Conservation (phyloP, 2,329 filamentous ascomycete genomes). For the Colletotrichum aenigma region DNA sequence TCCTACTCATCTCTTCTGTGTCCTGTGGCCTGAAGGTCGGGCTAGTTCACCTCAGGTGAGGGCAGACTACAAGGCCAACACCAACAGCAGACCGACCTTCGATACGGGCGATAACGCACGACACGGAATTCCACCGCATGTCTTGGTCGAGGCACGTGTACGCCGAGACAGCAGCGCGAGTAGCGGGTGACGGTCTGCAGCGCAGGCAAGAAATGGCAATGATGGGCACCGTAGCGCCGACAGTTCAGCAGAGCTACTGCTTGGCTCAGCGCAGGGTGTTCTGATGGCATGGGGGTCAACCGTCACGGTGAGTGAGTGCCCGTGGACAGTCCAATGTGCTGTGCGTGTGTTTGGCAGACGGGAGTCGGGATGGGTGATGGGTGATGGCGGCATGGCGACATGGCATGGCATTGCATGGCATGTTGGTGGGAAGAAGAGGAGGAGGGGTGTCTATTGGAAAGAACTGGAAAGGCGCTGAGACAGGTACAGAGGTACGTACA, state of each 20-base stretch:
- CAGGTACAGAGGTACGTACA: neutral
- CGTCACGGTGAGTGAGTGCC: neutral
- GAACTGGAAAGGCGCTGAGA: neutral
- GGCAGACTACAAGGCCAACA: neutral
- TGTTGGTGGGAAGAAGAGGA: neutral
- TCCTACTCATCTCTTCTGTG: neutral
- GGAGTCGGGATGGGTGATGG: neutral
- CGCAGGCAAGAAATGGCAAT: neutral
- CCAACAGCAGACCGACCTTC: neutral
- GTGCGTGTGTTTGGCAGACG: neutral
- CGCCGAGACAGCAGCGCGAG: neutral
- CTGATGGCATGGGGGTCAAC: slow-evolving; percentile 9
- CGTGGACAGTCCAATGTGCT: neutral
- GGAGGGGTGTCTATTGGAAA: neutral
- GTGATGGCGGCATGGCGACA: neutral
- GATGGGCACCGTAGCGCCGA: slow-evolving; percentile 3
- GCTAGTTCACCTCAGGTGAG: neutral
- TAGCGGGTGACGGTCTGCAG: neutral
- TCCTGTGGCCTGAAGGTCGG: neutral
- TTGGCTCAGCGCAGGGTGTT: neutral
- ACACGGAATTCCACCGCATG: neutral
- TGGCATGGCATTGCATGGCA: neutral
- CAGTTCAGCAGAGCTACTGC: slow-evolving; percentile 7
- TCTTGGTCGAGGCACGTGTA: slow-evolving; percentile 7
- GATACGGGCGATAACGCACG: neutral